Evolutionary conservation across 768 basidiomycete species (phyloP).

Genomic region (Asterophora parasitica): DNA sequence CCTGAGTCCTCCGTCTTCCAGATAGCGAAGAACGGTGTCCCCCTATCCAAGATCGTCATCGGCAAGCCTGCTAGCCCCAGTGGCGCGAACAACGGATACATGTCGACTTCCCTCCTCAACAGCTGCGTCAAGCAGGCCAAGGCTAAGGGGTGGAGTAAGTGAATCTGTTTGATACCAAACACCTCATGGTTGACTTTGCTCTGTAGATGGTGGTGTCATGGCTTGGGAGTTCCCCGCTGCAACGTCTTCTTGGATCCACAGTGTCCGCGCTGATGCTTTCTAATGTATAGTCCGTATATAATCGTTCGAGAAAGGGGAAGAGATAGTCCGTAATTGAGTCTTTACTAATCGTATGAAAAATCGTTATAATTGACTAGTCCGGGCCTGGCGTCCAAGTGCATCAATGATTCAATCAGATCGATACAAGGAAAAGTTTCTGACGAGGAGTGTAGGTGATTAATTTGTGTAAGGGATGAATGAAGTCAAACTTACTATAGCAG

Average conservation of each 20-base stretch:
- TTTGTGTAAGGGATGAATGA: background rate
- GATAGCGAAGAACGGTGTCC: constrained; percentile 52
- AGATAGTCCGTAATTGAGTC: background rate
- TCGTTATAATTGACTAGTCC: no score
- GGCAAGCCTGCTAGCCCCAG: constrained; percentile 56
- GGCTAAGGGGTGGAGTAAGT: constrained; percentile 50
- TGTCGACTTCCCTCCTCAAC: constrained; percentile 41
- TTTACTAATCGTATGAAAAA: background rate
- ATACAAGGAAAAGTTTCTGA: constrained; percentile 17
- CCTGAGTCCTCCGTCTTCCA: constrained; percentile 56
- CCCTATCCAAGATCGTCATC: constrained; percentile 62
- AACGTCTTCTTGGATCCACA: constrained; percentile 34
- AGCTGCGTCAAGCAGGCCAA: constrained; percentile 49
- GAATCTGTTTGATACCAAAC: background rate
- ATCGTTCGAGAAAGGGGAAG: background rate
- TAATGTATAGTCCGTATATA: constrained; percentile 14
- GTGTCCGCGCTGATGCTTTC: constrained; percentile 34
- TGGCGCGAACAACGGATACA: constrained; percentile 56
- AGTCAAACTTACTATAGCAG: constrained; percentile 28
- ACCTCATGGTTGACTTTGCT: background rate
- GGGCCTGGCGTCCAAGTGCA: background rate
- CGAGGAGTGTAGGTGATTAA: background rate
- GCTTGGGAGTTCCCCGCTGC: constrained; percentile 37
- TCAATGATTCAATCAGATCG: background rate
- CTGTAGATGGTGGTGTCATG: constrained; percentile 27